Percentiles rank a stretch among this genome's conserved stretches.
Conservation (phyloP, 352 stramenopile genomes). For the Pythium oligandrum region DNA sequence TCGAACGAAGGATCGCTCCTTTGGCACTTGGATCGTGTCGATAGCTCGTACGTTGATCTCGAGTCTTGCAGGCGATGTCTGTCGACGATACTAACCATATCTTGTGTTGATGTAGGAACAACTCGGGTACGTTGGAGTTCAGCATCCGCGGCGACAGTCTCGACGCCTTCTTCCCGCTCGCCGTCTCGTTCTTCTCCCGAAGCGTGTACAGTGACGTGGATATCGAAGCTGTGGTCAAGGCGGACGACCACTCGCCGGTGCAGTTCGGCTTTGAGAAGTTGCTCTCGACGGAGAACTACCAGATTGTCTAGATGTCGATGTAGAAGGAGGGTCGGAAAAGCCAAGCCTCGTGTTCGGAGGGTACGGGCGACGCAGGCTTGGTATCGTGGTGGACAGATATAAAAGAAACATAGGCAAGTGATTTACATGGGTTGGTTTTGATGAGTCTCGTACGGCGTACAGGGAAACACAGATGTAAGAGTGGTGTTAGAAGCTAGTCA, state of each 20-base stretch:
- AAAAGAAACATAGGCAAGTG: no score
- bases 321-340: slow-evolving; percentile 6
- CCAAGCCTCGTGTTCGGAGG: not conserved
- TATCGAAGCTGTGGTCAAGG: slow-evolving; percentile 68
- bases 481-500: no score
- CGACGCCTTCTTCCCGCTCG: slow-evolving; percentile 84
- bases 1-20: slow-evolving; percentile 56
- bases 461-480: no score
- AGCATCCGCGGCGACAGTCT: slow-evolving; percentile 72
- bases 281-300: slow-evolving; percentile 83
- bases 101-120: slow-evolving; percentile 44
- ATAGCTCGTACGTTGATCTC: slow-evolving; percentile 48
- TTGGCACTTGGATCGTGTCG: slow-evolving; percentile 82
- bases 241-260: slow-evolving; percentile 67
- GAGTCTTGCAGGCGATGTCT: not conserved
- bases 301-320: slow-evolving; percentile 74
- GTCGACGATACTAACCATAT: not conserved
- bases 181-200: slow-evolving; percentile 88
- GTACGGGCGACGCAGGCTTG: not conserved
- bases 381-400: no score
- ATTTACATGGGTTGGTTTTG: no score
- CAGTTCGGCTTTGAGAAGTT: slow-evolving; percentile 85
- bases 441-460: no score
- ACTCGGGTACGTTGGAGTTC: slow-evolving; percentile 77
- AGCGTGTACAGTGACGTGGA: slow-evolving; percentile 84